A percentile compares a stretch with the other conserved stretches of the same genome.
Evolutionary conservation across 768 basidiomycete genomes (phyloP).

Genomic region (Collybia sordida): DNA sequence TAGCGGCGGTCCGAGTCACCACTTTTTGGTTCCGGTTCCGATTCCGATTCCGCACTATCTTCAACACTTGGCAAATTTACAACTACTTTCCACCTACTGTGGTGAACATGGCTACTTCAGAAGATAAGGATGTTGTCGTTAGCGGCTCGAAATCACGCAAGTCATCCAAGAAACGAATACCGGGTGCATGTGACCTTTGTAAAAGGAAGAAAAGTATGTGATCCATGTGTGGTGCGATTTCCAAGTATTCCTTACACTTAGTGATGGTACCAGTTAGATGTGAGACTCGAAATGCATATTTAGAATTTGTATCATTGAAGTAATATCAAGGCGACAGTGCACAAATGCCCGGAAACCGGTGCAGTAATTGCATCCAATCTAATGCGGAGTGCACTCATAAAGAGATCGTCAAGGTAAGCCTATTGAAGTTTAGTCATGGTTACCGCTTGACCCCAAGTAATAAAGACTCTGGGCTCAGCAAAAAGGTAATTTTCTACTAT

Average conservation of each 20-base stretch:
- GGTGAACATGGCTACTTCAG: too few relatives aligned
- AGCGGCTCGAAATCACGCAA: background rate
- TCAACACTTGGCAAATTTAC: too few relatives aligned
- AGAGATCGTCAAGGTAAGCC: constrained; percentile 61
- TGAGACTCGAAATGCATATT: constrained; percentile 13
- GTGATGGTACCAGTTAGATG: constrained; percentile 28
- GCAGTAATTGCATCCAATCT: constrained; percentile 62
- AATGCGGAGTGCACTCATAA: constrained; percentile 65
- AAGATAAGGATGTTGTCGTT: background rate
- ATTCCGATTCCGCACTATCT: too few relatives aligned
- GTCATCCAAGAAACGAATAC: constrained; percentile 53
- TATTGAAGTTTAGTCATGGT: background rate
- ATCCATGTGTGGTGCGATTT: background rate
- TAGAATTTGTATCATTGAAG: constrained; percentile 31
- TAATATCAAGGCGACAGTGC: constrained; percentile 65
- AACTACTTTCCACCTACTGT: too few relatives aligned
- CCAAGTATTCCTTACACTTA: background rate
- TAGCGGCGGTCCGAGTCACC: too few relatives aligned
- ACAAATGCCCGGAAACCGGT: constrained; percentile 59
- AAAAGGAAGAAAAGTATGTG: constrained; percentile 67
- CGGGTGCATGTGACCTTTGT: constrained; percentile 73
- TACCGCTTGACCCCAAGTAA: background rate
- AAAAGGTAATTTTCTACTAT: constrained; percentile 42
- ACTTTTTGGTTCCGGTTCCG: too few relatives aligned
- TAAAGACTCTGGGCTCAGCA: constrained; percentile 56